A percentile compares a stretch with the other conserved stretches of the same genome.
phyloP scores from a whole-genome alignment of 192 early-diverging fungal species.

The Linnemannia hyalina region DNA sequence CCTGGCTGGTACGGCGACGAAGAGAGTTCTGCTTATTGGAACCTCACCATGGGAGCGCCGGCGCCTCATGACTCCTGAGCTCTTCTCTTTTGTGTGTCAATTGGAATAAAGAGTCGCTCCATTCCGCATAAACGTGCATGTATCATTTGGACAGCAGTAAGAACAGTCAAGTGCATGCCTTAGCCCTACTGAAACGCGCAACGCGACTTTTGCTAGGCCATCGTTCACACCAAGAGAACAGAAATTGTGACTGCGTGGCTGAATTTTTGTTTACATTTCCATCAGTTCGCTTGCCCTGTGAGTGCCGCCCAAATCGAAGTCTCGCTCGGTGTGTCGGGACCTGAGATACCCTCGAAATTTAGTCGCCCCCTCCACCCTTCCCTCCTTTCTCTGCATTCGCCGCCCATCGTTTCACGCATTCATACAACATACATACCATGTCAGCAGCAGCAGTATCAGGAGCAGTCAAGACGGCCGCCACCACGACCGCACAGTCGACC shows the following conservation, averaged over 20 bases:
- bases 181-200: too few species aligned
- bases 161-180: too few species aligned
- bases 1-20: slow-evolving; percentile 40
- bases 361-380: not conserved
- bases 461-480: slow-evolving; percentile 35
- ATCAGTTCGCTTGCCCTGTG: not conserved
- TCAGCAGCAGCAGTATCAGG: slow-evolving; percentile 44
- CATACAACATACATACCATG: slow-evolving; percentile 17
- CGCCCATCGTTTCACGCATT: not conserved
- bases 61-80: not conserved
- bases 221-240: too few species aligned
- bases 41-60: not conserved
- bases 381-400: not conserved
- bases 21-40: slow-evolving; percentile 26
- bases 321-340: not conserved
- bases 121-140: too few species aligned
- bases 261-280: slow-evolving; percentile 9
- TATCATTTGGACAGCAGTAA: too few species aligned
- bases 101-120: not conserved
- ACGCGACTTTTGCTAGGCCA: too few species aligned
- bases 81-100: not conserved
- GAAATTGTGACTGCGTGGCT: slow-evolving; percentile 1
- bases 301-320: not conserved
- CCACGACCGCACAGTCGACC: slow-evolving; percentile 15
- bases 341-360: not conserved